phyloP scores from a whole-genome alignment of 306 rosid genomes.

The Vigna reflexopilosa region DNA sequence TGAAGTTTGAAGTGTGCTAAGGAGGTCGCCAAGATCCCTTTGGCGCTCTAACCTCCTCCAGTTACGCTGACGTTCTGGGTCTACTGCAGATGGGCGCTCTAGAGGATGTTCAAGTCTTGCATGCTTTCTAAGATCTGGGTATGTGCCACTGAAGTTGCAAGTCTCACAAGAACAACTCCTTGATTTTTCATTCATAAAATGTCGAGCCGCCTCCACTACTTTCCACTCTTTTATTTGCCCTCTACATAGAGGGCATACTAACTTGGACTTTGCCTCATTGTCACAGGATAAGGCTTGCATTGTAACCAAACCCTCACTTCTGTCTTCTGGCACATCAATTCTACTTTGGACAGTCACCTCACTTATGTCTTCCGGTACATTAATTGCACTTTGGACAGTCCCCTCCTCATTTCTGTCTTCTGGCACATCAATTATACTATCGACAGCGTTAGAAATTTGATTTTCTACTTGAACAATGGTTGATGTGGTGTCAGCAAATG shows the following conservation, averaged over 20 bases:
- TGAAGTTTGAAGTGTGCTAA: constrained; percentile 89
- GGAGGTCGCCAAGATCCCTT: constrained; percentile 93
- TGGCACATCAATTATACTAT: constrained; percentile 42
- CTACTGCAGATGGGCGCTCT: constrained; percentile 89
- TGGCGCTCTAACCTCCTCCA: constrained; percentile 98
- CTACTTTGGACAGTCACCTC: constrained; percentile 37
- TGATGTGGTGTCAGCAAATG: constrained; percentile 62
- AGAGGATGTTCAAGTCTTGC: constrained; percentile 91
- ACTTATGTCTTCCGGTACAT: constrained; percentile 3
- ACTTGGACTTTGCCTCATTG: constrained; percentile 60
- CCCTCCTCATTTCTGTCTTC: constrained; percentile 38
- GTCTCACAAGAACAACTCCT: constrained; percentile 94
- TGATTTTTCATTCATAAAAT: constrained; percentile 85
- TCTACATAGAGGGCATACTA: constrained; percentile 93
- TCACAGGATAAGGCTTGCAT: constrained; percentile 67
- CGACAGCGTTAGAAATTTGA: constrained; percentile 43
- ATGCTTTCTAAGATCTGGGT: constrained; percentile 92
- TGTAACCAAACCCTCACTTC: constrained; percentile 59
- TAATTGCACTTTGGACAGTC: constrained; percentile 38
- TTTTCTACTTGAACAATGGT: constrained; percentile 54
- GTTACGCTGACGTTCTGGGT: constrained; percentile 86
- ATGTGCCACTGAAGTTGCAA: constrained; percentile 79
- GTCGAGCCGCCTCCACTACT: constrained; percentile 84
- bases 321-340: constrained; percentile 57
- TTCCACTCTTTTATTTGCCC: constrained; percentile 87